A percentile compares a stretch with the other conserved stretches of the same genome.
Evolutionary conservation across 257 asterid genomes (phyloP).

Genomic region (Haberlea rhodopensis): DNA sequence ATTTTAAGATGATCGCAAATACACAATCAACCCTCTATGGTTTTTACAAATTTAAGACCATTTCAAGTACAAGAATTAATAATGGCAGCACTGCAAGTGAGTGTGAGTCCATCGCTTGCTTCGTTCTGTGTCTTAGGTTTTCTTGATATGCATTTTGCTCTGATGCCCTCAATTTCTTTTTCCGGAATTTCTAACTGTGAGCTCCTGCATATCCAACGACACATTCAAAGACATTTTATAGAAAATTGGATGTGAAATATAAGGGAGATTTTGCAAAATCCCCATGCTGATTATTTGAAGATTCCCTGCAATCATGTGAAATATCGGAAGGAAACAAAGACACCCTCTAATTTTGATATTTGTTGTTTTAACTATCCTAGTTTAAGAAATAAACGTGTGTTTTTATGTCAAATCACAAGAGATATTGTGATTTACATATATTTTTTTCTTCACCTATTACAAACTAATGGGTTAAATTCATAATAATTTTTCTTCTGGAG

Average conservation of each 20-base stretch:
- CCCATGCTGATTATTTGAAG: too few species aligned
- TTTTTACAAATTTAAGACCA: not conserved
- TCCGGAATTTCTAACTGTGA: conserved; percentile 30
- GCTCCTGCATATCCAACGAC: conserved; percentile 39
- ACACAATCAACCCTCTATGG: not conserved
- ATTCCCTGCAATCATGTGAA: too few species aligned
- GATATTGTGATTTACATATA: too few species aligned
- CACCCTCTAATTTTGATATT: too few species aligned
- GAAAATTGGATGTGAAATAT: not conserved
- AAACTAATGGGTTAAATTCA: too few species aligned
- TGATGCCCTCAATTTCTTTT: conserved; percentile 27
- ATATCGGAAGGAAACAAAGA: too few species aligned
- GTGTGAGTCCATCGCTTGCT: conserved; percentile 19
- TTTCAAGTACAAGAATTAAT: conserved; percentile 13
- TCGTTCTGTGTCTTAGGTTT: conserved; percentile 26
- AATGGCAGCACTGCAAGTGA: conserved; percentile 27
- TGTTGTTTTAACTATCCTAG: too few species aligned
- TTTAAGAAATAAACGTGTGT: too few species aligned
- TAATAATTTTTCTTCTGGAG: too few species aligned
- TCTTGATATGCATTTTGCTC: conserved; percentile 30
- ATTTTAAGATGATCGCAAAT: not conserved
- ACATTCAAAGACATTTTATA: not conserved
- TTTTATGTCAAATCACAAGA: too few species aligned
- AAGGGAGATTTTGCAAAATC: not conserved
- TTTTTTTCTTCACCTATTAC: too few species aligned